Evolutionary conservation across 257 asterid species (phyloP).

Genomic region (Oldenlandia corymbosa): DNA sequence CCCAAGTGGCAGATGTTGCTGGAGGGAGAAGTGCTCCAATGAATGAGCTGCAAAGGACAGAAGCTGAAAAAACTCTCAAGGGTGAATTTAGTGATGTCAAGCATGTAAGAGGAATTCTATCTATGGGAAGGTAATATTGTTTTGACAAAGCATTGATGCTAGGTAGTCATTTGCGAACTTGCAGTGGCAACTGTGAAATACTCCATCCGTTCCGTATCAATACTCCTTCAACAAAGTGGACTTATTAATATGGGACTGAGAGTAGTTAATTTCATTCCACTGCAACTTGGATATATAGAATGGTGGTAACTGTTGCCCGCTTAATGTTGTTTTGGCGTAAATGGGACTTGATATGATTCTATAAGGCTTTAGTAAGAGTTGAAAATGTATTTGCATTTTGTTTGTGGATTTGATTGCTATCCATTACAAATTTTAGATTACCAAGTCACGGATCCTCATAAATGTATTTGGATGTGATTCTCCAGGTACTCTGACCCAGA

Average conservation of each 20-base stretch:
- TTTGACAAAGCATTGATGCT: neutral
- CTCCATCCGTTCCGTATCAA: too few species aligned
- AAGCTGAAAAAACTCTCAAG: constrained; percentile 66
- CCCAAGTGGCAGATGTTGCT: constrained; percentile 93
- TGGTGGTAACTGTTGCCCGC: neutral
- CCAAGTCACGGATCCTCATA: neutral
- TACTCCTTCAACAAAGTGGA: too few species aligned
- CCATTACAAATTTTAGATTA: neutral
- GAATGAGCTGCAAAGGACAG: constrained; percentile 71
- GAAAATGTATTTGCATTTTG: constrained; percentile 1
- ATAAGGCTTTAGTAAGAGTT: neutral
- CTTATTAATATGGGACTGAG: too few species aligned
- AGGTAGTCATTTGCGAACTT: neutral
- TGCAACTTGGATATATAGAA: neutral
- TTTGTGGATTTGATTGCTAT: constrained; percentile 6
- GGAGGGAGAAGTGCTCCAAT: constrained; percentile 92
- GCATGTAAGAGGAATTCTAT: constrained; percentile 92
- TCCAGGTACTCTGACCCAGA: constrained; percentile 72
- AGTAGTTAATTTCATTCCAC: too few species aligned
- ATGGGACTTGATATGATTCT: neutral
- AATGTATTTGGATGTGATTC: constrained; percentile 6
- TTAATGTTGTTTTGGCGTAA: neutral
- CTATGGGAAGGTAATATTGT: constrained; percentile 86
- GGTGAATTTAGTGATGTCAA: constrained; percentile 95
- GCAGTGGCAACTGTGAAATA: neutral